These are phyloP conservation scores for Brassica rapa DNA, from an alignment of 345 rosid species.

Conservation along the genomic window DNA sequence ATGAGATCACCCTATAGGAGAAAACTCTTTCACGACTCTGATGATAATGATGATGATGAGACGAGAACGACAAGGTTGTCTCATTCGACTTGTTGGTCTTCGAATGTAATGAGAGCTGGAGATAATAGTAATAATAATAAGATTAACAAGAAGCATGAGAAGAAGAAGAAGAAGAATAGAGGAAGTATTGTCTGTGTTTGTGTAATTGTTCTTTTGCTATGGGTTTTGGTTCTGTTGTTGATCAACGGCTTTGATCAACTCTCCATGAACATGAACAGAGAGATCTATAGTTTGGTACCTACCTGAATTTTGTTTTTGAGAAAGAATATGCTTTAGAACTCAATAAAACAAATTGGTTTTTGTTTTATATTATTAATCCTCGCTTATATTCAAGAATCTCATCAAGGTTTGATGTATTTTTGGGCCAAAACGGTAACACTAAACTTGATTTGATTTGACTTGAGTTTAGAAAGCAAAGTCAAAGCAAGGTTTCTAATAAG, in stretches of 20 bases:
- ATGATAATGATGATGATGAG: background rate
- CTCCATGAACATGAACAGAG: background rate
- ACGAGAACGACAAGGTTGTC: background rate
- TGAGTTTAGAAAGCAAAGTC: background rate
- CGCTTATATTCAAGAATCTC: background rate
- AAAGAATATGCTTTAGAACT: background rate
- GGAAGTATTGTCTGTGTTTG: background rate
- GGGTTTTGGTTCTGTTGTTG: conserved; percentile 19
- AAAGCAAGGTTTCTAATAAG: too few species aligned
- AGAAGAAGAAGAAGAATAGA: background rate
- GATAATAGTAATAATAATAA: background rate
- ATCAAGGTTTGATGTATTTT: background rate
- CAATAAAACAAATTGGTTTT: background rate
- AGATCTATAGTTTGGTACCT: conserved; percentile 29
- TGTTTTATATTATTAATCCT: background rate
- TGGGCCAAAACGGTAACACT: background rate
- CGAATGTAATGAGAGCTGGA: conserved; percentile 18
- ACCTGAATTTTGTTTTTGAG: conserved; percentile 1
- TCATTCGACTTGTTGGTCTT: conserved; percentile 27
- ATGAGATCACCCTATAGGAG: conserved; percentile 19
- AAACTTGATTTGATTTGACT: background rate
- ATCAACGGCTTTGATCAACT: conserved; percentile 9
- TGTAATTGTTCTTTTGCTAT: conserved; percentile 16
- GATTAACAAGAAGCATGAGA: background rate
- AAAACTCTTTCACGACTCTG: conserved; percentile 32